Percentiles rank a stretch among this genome's conserved stretches.
Conservation (phyloP, 176 grass and related monocot species). For the Thinopyrum elongatum region DNA sequence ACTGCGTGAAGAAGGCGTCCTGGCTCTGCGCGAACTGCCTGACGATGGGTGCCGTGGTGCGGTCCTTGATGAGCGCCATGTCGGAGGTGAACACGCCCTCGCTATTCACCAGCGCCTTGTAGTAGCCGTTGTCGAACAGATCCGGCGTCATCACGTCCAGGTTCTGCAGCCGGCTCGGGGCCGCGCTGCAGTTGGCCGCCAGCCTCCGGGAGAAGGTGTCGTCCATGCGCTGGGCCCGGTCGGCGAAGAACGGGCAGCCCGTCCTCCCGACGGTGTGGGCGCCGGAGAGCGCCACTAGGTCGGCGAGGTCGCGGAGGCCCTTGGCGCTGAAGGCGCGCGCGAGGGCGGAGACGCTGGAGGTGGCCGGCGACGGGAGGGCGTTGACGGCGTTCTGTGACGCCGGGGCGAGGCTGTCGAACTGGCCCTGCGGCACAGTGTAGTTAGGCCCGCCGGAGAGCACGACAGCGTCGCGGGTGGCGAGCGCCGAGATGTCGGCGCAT, state of each 20-base stretch:
- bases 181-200: not conserved
- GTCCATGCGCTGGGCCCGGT: constrained; percentile 9
- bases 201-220: constrained; percentile 38
- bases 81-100: constrained; percentile 43
- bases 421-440: not conserved
- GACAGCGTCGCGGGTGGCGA: constrained; percentile 10
- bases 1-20: constrained; percentile 41
- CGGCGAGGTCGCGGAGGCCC: constrained; percentile 11
- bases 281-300: constrained; percentile 63
- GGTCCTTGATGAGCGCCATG: constrained; percentile 30
- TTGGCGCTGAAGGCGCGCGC: not conserved
- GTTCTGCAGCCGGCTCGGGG: not conserved
- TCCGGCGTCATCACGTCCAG: constrained; percentile 22
- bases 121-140: constrained; percentile 46
- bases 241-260: not conserved
- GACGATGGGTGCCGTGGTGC: not conserved
- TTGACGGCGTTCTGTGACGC: not conserved
- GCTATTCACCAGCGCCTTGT: not conserved
- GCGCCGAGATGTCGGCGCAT: not conserved
- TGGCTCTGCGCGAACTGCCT: not conserved
- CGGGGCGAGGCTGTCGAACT: constrained; percentile 18
- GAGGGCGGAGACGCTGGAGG: constrained; percentile 9
- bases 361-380: not conserved
- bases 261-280: constrained; percentile 64
- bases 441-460: constrained; percentile 9